Percentiles rank a stretch among this genome's conserved stretches.
These are phyloP conservation scores for Cercospora sp. DNA, from an alignment of 2,329 filamentous ascomycete species.

Conservation along the genomic window DNA sequence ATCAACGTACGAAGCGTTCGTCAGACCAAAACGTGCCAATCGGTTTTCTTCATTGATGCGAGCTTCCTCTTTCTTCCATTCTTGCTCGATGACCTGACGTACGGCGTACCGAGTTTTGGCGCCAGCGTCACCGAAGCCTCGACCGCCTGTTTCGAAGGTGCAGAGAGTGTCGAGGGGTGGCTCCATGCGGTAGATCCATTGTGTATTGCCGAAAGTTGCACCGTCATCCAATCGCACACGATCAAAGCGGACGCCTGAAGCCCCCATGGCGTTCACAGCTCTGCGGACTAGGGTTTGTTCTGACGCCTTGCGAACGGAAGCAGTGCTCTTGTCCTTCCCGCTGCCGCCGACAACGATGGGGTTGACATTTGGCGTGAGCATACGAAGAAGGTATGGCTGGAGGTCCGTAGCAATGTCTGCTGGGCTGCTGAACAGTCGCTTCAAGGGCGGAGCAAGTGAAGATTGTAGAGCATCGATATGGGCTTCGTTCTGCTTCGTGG, in stretches of 20 bases:
- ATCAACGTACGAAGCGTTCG: constrained; percentile 26
- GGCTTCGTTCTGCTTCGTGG: constrained; percentile 73
- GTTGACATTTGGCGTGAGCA: constrained; percentile 86
- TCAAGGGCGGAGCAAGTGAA: constrained; percentile 68
- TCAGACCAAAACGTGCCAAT: constrained; percentile 64
- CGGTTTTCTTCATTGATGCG: constrained; percentile 66
- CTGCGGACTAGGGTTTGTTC: constrained; percentile 80
- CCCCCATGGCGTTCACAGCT: constrained; percentile 79
- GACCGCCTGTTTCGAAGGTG: constrained; percentile 67
- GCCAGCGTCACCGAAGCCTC: constrained; percentile 53
- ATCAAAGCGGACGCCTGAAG: constrained; percentile 78
- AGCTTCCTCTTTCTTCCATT: constrained; percentile 72
- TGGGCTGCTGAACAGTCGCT: constrained; percentile 74
- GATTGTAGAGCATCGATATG: constrained; percentile 72
- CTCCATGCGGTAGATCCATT: constrained; percentile 90
- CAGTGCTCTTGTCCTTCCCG: constrained; percentile 46
- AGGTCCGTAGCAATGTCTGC: constrained; percentile 79
- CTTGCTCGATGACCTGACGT: constrained; percentile 88
- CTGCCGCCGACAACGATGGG: constrained; percentile 74
- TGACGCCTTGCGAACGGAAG: constrained; percentile 82
- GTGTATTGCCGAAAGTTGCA: constrained; percentile 24
- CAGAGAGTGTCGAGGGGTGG: constrained; percentile 81
- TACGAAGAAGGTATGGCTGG: constrained; percentile 77
- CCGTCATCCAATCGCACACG: constrained; percentile 70
- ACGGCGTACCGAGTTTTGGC: constrained; percentile 84